Evolutionary conservation across 2,329 filamentous ascomycete genomes (phyloP).

Genomic region (Hymenoscyphus linearis): DNA sequence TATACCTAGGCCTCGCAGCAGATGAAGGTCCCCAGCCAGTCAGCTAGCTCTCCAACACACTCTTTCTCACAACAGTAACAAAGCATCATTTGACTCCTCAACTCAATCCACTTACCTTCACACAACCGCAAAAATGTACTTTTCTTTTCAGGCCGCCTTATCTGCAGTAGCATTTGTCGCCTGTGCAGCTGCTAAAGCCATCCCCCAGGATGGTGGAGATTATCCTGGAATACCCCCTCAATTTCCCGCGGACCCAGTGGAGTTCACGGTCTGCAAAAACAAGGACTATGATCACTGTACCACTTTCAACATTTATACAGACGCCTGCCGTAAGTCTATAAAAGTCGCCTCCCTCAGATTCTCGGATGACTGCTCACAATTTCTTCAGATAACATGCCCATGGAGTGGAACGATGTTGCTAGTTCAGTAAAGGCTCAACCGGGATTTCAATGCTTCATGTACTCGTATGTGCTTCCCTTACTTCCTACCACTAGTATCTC

Average conservation of each 20-base stretch:
- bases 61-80: not conserved
- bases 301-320: too few relatives aligned
- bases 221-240: too few relatives aligned
- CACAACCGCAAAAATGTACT: not conserved
- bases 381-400: too few relatives aligned
- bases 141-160: not conserved
- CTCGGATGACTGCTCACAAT: too few relatives aligned
- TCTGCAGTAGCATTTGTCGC: not conserved
- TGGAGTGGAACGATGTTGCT: too few relatives aligned
- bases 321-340: too few relatives aligned
- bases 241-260: not conserved
- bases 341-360: too few relatives aligned
- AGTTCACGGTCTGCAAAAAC: not conserved
- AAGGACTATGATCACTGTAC: not conserved
- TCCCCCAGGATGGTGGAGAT: not conserved
- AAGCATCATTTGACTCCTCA: not conserved
- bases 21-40: too few relatives aligned
- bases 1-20: not conserved
- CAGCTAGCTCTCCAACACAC: not conserved
- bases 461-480: too few relatives aligned
- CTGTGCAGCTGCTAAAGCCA: not conserved
- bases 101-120: not conserved
- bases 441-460: too few relatives aligned
- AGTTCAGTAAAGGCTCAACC: too few relatives aligned
- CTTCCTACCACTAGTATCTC: too few relatives aligned